Conservation (phyloP, 208 protist species). For the Polymyxa betae region DNA sequence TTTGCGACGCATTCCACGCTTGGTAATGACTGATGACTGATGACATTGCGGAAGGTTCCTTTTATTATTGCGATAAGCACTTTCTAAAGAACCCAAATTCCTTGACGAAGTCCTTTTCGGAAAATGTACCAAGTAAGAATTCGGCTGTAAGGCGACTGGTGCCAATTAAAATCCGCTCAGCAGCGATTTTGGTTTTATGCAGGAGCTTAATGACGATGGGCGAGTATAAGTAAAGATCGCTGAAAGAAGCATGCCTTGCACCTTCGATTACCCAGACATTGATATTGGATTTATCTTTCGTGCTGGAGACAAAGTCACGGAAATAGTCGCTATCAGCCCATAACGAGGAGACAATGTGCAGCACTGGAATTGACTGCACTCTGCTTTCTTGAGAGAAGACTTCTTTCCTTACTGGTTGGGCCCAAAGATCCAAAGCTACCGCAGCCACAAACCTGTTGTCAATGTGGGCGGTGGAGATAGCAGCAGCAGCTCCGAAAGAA, state of each 20-base stretch:
- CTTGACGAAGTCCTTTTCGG: no score
- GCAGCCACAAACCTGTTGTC: neutral
- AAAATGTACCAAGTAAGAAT: neutral
- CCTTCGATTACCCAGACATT: neutral
- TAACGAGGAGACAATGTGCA: neutral
- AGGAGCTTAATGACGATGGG: neutral
- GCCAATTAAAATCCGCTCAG: neutral
- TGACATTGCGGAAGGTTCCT: no score
- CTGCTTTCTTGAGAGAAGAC: neutral
- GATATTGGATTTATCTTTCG: neutral
- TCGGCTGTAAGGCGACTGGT: neutral
- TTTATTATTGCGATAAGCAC: no score
- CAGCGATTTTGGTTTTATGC: neutral
- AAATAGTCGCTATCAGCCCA: neutral
- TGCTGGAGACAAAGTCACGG: neutral
- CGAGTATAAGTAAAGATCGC: constrained; percentile 51
- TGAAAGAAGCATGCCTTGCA: neutral
- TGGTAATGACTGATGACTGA: no score
- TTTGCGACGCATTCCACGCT: no score
- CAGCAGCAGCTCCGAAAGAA: constrained; percentile 8
- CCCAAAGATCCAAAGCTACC: constrained; percentile 7
- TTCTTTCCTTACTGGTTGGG: neutral
- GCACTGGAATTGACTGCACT: neutral
- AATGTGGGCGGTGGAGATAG: neutral
- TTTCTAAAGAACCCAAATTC: no score